Percentiles rank a stretch among this genome's conserved stretches.
Evolutionary conservation across 768 basidiomycete species (phyloP).

Genomic region (Arthromyces matolae): DNA sequence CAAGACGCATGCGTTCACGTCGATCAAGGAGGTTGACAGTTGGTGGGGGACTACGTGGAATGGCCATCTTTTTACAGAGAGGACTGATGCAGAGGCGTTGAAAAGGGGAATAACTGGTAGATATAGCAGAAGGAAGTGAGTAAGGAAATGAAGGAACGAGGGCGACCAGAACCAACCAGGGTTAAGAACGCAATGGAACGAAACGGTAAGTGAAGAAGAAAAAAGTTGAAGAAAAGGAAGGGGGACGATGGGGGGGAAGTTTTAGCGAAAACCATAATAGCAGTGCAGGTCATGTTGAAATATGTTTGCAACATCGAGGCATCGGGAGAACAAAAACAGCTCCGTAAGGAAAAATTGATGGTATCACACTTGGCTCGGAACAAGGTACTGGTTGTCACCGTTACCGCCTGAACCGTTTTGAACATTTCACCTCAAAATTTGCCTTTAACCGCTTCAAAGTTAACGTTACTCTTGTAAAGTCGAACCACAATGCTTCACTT

Average conservation of each 20-base stretch:
- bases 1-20: slow-evolving; percentile 47
- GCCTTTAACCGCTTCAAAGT: too few relatives aligned
- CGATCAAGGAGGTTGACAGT: slow-evolving; percentile 47
- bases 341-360: slow-evolving; percentile 4
- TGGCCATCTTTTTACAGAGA: slow-evolving; percentile 3
- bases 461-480: too few relatives aligned
- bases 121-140: slow-evolving; percentile 1
- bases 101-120: neutral
- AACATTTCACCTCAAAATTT: too few relatives aligned
- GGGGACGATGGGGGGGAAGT: neutral
- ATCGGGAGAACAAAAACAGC: slow-evolving; percentile 7
- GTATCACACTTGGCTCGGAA: slow-evolving; percentile 7
- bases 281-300: neutral
- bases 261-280: too few relatives aligned
- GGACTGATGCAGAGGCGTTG: too few relatives aligned
- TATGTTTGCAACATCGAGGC: neutral
- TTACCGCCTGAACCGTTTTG: slow-evolving; percentile 8
- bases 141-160: neutral
- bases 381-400: slow-evolving; percentile 15
- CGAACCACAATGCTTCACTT: too few relatives aligned
- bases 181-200: neutral
- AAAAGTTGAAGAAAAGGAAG: slow-evolving; percentile 5
- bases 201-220: neutral
- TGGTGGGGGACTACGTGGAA: slow-evolving; percentile 31
- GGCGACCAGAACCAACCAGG: slow-evolving; percentile 15